Base-by-base conservation (phyloP, 345 rosid genomes). In the Orychophragmus violaceus region DNA sequence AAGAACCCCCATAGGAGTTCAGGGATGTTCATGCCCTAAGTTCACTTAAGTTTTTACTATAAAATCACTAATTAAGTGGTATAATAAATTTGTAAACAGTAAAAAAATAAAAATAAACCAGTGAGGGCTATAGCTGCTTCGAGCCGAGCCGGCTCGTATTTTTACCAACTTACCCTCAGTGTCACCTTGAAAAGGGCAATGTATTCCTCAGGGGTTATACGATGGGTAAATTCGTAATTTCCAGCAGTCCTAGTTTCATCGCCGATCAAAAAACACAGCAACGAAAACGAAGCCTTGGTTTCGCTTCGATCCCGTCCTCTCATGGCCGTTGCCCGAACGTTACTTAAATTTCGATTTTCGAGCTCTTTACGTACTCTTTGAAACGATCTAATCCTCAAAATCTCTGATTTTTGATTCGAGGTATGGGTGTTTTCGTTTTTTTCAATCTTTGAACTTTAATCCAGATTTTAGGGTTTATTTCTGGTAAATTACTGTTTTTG, bases 181-280 rank as follows among this genome's bases (percentile, higher is more conserved):
- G 11, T 55, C 6, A 27, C 25, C 0, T 6, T 5, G n/a, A 0
- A n/a, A 25, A 36, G 4, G 24, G 9, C 5, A 12, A 17, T 29
- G 10, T 14, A 50, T 18, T 21, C 29, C 17, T 52, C 23, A 32
- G 6, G 4, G 48, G 53, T 36, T 24, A 62, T 14, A 27, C 1
- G n/a, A 50, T 58, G 96, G 91, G 78, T 53, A 83, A 50, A 60
- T 64, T 0, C 6, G 91, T 83, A 71, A 79, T 77, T 82, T 61
- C 29, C 0, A 0, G 21, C 0, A 3, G 10, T 21, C 27, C 71
- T 71, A 82, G 74, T 77, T 84, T 76, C 86, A 78, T 84, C 85
- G 87, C 87, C 94, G 96, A 91, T 85, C 91, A 87, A 78, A 85
- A 84, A 41, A 14, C 46, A n/a, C 64, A 74, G 54, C 82, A 80